phyloP scores from a whole-genome alignment of 139 green algal genomes.

The Microglena sp. region DNA sequence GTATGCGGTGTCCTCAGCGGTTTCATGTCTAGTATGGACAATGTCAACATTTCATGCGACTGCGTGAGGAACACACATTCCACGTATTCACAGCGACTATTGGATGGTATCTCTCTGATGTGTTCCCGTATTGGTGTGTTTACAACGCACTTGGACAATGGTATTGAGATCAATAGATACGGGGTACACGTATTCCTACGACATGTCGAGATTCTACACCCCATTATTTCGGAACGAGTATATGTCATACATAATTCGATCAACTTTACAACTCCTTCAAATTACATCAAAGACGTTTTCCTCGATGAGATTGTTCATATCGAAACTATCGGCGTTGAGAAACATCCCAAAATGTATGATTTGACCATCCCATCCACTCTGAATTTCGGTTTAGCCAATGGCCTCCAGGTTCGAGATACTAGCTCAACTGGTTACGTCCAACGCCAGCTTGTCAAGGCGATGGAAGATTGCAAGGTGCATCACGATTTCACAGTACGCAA shows the following conservation, averaged over 20 bases:
- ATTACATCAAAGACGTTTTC: slow-evolving; percentile 1
- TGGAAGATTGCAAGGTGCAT: slow-evolving; percentile 29
- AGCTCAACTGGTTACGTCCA: slow-evolving; percentile 59
- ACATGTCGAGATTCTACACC: no score
- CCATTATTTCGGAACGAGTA: no score
- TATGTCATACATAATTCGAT: no score
- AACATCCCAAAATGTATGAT: slow-evolving; percentile 9
- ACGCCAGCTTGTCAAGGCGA: slow-evolving; percentile 75
- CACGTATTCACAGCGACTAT: neutral
- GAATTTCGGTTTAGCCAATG: slow-evolving; percentile 5
- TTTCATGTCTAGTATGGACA: neutral
- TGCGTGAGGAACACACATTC: neutral
- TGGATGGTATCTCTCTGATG: slow-evolving; percentile 1
- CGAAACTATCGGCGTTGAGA: neutral
- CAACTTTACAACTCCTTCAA: no score
- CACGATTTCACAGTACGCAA: slow-evolving; percentile 92
- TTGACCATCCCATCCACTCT: slow-evolving; percentile 5
- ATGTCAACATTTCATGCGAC: neutral
- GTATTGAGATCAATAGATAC: no score
- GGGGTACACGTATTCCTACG: no score
- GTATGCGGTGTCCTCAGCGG: neutral
- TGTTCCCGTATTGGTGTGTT: neutral
- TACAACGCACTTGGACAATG: neutral
- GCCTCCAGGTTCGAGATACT: neutral
- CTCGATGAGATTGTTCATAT: slow-evolving; percentile 4